Evolutionary conservation across 2,329 filamentous ascomycete genomes (phyloP).

Genomic region (Orbilia ellipsospora): DNA sequence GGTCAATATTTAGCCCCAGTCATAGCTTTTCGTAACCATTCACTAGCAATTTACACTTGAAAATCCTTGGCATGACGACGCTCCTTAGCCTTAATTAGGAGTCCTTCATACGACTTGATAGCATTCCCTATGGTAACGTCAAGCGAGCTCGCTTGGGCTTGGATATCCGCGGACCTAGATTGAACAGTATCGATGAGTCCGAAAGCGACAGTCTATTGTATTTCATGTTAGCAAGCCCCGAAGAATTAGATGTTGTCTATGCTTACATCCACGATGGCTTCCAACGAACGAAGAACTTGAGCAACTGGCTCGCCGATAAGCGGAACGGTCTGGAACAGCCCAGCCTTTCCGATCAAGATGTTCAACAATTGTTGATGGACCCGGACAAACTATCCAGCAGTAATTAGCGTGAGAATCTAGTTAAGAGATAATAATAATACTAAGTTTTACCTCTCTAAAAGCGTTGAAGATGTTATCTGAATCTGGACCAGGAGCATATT

Average conservation of each 20-base stretch:
- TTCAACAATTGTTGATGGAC: slow-evolving; percentile 61
- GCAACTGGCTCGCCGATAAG: slow-evolving; percentile 60
- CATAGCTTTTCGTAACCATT: no score
- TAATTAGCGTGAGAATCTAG: no score
- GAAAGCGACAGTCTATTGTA: slow-evolving; percentile 24
- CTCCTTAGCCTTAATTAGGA: neutral
- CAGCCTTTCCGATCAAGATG: slow-evolving; percentile 62
- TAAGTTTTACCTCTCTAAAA: slow-evolving; percentile 58
- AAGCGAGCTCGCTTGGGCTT: neutral
- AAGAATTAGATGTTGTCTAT: no score
- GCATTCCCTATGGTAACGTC: neutral
- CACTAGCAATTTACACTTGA: no score
- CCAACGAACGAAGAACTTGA: slow-evolving; percentile 58
- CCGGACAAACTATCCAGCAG: slow-evolving; percentile 60
- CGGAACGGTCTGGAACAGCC: slow-evolving; percentile 59
- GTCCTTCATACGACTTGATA: slow-evolving; percentile 8
- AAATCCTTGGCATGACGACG: slow-evolving; percentile 8
- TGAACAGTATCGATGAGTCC: slow-evolving; percentile 1
- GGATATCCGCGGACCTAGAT: neutral
- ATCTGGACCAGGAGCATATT: slow-evolving; percentile 46
- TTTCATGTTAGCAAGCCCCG: neutral
- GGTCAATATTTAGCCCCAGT: no score
- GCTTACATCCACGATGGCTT: slow-evolving; percentile 59
- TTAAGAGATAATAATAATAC: no score
- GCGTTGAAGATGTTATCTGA: slow-evolving; percentile 58